Evolutionary conservation across 805 yeast species (phyloP).

Genomic region (Ogataea parapolymorpha): DNA sequence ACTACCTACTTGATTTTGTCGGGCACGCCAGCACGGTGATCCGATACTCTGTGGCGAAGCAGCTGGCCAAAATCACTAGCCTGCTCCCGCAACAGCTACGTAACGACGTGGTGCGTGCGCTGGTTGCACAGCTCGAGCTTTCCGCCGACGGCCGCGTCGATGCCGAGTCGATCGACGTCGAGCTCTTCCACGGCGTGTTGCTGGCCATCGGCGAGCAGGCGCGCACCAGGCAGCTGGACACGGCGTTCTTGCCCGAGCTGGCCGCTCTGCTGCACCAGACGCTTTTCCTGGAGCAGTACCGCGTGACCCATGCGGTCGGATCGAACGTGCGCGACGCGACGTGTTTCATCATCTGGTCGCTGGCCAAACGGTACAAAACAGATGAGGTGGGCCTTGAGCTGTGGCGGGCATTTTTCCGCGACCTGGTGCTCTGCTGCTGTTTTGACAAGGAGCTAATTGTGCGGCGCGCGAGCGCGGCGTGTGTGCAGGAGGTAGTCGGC

Average conservation of each 20-base stretch:
- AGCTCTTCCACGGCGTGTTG: slow-evolving; percentile 56
- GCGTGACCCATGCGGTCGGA: slow-evolving; percentile 53
- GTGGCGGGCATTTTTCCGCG: slow-evolving; percentile 25
- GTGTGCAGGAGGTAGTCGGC: slow-evolving; percentile 82
- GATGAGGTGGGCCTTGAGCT: slow-evolving; percentile 19
- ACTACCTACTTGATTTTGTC: slow-evolving; percentile 43
- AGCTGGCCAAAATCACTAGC: slow-evolving; percentile 48
- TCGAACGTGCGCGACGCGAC: slow-evolving; percentile 78
- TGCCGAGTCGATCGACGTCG: slow-evolving; percentile 35
- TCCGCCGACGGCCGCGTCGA: slow-evolving; percentile 22
- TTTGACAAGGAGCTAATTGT: slow-evolving; percentile 74
- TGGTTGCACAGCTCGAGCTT: slow-evolving; percentile 35
- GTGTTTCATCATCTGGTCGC: slow-evolving; percentile 81
- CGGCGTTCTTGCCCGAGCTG: slow-evolving; percentile 22
- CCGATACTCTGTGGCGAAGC: slow-evolving; percentile 66
- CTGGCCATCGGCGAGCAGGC: slow-evolving; percentile 52
- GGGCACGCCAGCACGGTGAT: slow-evolving; percentile 51
- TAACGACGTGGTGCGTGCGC: slow-evolving; percentile 38
- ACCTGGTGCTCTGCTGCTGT: slow-evolving; percentile 51
- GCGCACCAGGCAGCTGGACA: slow-evolving; percentile 20
- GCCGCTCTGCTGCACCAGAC: slow-evolving; percentile 42
- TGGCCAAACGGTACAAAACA: slow-evolving; percentile 41
- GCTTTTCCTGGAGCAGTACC: slow-evolving; percentile 55
- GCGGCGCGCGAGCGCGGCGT: slow-evolving; percentile 81
- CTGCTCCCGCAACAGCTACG: slow-evolving; percentile 34